phyloP scores from a whole-genome alignment of 495 filamentous ascomycete genomes.

The Penicillium bialowiezense region DNA sequence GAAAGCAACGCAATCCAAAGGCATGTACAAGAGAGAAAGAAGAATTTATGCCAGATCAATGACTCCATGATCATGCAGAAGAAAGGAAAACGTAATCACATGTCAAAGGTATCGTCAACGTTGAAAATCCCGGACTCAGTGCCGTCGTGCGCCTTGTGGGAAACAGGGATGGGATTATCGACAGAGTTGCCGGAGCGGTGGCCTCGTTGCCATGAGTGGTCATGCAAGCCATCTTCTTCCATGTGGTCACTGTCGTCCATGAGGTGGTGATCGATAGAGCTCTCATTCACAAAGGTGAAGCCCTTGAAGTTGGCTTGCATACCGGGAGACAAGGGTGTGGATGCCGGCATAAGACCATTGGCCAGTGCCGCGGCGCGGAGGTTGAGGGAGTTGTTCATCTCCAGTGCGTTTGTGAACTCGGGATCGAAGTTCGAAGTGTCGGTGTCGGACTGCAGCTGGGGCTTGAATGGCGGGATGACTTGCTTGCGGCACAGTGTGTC shows the following conservation, averaged over 20 bases:
- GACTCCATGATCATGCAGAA: conserved; percentile 45
- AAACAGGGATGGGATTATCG: conserved; percentile 69
- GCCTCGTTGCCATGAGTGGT: conserved; percentile 43
- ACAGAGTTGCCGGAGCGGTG: conserved; percentile 34
- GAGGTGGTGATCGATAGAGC: conserved; percentile 89
- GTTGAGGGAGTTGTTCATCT: conserved; percentile 68
- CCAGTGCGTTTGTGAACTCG: conserved; percentile 93
- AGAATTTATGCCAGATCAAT: conserved; percentile 34
- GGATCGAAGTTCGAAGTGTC: conserved; percentile 98
- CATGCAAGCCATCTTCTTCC: conserved; percentile 69
- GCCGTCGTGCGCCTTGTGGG: conserved; percentile 62
- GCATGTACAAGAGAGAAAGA: conserved; percentile 37
- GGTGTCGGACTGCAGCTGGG: conserved; percentile 88
- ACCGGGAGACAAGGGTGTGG: conserved; percentile 86
- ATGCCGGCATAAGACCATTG: conserved; percentile 73
- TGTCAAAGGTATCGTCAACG: conserved; percentile 67
- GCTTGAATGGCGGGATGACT: conserved; percentile 97
- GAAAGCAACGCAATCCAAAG: conserved; percentile 22
- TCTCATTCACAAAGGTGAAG: conserved; percentile 98
- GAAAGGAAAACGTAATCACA: conserved; percentile 44
- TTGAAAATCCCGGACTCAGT: conserved; percentile 70
- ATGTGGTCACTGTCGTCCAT: conserved; percentile 58
- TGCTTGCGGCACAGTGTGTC: conserved; percentile 78
- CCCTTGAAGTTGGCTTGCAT: conserved; percentile 98
- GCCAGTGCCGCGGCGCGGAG: conserved; percentile 77